A percentile compares a stretch with the other conserved stretches of the same genome.
These are phyloP conservation scores for Camelina laxa DNA, from an alignment of 345 rosid species.

Conservation along the genomic window DNA sequence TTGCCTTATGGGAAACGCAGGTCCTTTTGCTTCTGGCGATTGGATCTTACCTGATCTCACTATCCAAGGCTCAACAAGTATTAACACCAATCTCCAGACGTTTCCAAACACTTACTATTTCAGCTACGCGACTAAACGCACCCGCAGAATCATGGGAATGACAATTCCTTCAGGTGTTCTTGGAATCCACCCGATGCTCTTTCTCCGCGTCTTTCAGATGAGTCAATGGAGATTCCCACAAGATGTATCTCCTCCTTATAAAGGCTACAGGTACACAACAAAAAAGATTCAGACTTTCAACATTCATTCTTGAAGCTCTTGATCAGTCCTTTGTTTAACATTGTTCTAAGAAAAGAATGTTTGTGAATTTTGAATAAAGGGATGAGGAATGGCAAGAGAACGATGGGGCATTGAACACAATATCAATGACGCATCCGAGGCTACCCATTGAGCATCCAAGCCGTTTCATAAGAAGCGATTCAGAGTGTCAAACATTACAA, in stretches of 20 bases:
- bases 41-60: conserved; percentile 99
- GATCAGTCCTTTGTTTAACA: conserved; percentile 15
- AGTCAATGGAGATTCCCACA: conserved; percentile 80
- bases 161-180: conserved; percentile 81
- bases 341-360: background rate
- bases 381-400: conserved; percentile 98
- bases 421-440: conserved; percentile 96
- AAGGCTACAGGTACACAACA: conserved; percentile 80
- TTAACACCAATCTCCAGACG: conserved; percentile 70
- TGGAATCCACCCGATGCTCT: conserved; percentile 88
- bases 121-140: conserved; percentile 93
- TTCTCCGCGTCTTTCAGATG: conserved; percentile 89
- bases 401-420: conserved; percentile 93
- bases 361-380: conserved; percentile 46
- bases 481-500: conserved; percentile 68
- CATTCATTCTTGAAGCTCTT: conserved; percentile 11
- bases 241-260: conserved; percentile 74
- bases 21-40: conserved; percentile 87
- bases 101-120: conserved; percentile 85
- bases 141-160: conserved; percentile 69
- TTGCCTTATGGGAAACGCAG: conserved; percentile 78
- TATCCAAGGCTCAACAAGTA: conserved; percentile 76
- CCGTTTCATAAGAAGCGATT: conserved; percentile 55
- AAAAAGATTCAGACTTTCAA: conserved; percentile 4
- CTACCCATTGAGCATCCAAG: conserved; percentile 81